Base-by-base conservation (phyloP, 257 asterid genomes). In the Cinchona pubescens region DNA sequence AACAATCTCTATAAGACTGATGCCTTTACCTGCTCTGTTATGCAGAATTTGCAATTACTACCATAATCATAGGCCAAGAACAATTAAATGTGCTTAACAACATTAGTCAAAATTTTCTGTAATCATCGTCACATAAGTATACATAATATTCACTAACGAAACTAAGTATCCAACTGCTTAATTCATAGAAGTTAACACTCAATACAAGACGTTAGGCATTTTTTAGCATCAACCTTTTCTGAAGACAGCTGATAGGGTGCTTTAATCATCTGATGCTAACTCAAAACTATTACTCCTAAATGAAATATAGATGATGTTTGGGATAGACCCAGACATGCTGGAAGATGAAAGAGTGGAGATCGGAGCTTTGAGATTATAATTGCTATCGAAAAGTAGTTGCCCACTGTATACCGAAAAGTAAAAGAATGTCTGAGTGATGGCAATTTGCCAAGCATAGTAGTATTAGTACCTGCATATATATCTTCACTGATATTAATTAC, bases 401-500 rank as follows among this genome's bases (percentile, higher is more conserved):
- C n/a, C 2, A 13, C 34, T 67, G 38, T 5, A 32, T 13, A 34
- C 51, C 29, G 53, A 59, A 16, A 59, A 21, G 19, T 10, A 35
- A 53, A 78, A 13, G 6, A 21, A 12, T 9, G 19, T 21, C 19
- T 74, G 15, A 35, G 25, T 2, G 23, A 34, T 25, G 19, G 42
- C 18, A 43, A 30, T 6, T 67, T 23, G 42, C 16, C 55, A 53
- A 56, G 16, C 21, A 30, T 61, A 51, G 18, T 8, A 25, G 23
- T 30, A n/a, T n/a, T n/a, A 29, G 65, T 83, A 94, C 99, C 99
- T 77, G 97, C 85, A 87, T 43, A 94, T 61, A 94, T 92, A 80
- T 94, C 99, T 90, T 94, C 99, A 72, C 99, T 94, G 71, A 94
- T 92, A 82, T 94, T 94, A 77, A 94, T 94, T 61, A 92, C 92